Percentiles rank a stretch among this genome's conserved stretches.
Evolutionary conservation across 768 basidiomycete species (phyloP).

Genomic region (Russula sp.): DNA sequence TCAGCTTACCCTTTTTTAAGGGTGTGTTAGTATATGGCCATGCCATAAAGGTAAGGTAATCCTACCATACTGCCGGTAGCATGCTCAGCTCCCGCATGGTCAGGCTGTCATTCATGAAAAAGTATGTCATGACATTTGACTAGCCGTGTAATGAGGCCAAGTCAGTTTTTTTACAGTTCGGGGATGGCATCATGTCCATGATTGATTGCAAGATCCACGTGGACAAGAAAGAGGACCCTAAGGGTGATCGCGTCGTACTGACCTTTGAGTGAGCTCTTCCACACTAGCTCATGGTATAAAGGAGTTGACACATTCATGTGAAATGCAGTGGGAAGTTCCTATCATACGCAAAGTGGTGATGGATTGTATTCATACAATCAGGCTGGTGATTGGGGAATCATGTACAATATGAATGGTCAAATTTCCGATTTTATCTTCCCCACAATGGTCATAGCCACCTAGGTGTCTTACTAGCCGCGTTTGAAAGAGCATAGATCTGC

Average conservation of each 20-base stretch:
- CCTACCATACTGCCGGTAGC: not conserved
- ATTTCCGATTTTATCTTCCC: not conserved
- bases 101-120: slow-evolving; percentile 78
- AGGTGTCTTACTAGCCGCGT: too few species aligned
- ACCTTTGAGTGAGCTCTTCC: slow-evolving; percentile 65
- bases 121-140: slow-evolving; percentile 36
- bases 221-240: slow-evolving; percentile 67
- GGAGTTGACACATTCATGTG: slow-evolving; percentile 3
- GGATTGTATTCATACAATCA: not conserved
- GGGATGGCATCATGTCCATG: slow-evolving; percentile 88
- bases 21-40: slow-evolving; percentile 74
- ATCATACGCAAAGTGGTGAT: slow-evolving; percentile 66
- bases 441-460: not conserved
- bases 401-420: not conserved
- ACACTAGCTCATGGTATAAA: slow-evolving; percentile 4
- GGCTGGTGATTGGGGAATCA: not conserved
- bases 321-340: slow-evolving; percentile 67
- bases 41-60: slow-evolving; percentile 62
- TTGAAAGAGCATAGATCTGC: too few species aligned
- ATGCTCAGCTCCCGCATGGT: not conserved
- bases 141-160: not conserved
- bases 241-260: slow-evolving; percentile 74
- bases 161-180: slow-evolving; percentile 50
- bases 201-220: slow-evolving; percentile 75
- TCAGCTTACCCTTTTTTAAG: slow-evolving; percentile 36